Evolutionary conservation across 176 grass and related monocot species (phyloP).

Genomic region (Carex cristatella): DNA sequence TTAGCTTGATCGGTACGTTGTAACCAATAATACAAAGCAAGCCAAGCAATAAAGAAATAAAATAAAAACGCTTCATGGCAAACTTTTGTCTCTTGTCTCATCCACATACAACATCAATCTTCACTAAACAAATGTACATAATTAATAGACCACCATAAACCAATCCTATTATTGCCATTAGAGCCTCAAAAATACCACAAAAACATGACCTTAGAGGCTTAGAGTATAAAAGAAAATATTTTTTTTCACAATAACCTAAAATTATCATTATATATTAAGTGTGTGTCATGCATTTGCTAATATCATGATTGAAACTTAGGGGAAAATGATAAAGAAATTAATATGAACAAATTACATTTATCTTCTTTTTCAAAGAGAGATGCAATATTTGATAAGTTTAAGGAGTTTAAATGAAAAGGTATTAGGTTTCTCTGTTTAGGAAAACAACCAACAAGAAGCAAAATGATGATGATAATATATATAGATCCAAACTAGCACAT

Average conservation of each 20-base stretch:
- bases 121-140: no score
- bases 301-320: not conserved
- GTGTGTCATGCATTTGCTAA: not conserved
- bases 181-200: no score
- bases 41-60: no score
- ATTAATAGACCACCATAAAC: not conserved
- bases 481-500: not conserved
- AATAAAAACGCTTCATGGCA: no score
- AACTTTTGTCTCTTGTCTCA: no score
- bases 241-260: not conserved
- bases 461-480: not conserved
- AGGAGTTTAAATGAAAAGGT: not conserved
- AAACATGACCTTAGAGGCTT: no score
- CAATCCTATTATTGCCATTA: no score
- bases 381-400: not conserved
- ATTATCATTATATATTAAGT: not conserved
- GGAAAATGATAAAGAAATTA: not conserved
- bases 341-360: not conserved
- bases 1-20: no score
- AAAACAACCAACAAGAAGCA: not conserved
- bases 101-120: no score
- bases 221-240: no score
- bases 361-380: not conserved
- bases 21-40: no score
- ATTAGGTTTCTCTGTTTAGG: not conserved